Evolutionary conservation across 2,329 filamentous ascomycete species (phyloP).

Genomic region (Penicillium sp.): DNA sequence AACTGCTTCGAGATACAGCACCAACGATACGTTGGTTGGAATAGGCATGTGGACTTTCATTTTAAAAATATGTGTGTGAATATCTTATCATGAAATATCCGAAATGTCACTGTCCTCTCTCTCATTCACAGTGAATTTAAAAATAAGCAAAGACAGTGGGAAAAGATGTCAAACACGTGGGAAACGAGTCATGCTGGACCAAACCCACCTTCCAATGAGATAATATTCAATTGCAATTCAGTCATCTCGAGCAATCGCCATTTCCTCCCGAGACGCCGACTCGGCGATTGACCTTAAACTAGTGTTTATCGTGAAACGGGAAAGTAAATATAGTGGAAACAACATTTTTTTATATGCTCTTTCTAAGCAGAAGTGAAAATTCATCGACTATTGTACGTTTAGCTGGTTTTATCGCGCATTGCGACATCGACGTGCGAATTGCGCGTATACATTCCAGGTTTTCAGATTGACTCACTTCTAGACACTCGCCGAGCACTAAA

Average conservation of each 20-base stretch:
- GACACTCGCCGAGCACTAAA: neutral
- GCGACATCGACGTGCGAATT: constrained; percentile 7
- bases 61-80: neutral
- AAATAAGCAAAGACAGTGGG: neutral
- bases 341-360: neutral
- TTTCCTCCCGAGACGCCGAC: constrained; percentile 1
- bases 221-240: neutral
- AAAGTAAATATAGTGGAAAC: neutral
- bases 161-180: neutral
- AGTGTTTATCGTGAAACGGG: neutral
- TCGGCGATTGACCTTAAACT: neutral
- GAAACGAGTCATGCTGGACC: neutral
- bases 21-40: neutral
- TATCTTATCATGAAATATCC: no score
- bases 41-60: neutral
- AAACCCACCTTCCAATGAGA: neutral
- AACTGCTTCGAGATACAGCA: neutral
- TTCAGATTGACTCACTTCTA: neutral
- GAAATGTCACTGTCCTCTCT: no score
- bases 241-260: neutral
- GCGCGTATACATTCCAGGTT: neutral
- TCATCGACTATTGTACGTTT: neutral
- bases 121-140: neutral
- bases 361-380: neutral
- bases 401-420: neutral